A percentile compares a stretch with the other conserved stretches of the same genome.
phyloP scores from a whole-genome alignment of 768 basidiomycete species.

The Candolleomyces aberdarensis region DNA sequence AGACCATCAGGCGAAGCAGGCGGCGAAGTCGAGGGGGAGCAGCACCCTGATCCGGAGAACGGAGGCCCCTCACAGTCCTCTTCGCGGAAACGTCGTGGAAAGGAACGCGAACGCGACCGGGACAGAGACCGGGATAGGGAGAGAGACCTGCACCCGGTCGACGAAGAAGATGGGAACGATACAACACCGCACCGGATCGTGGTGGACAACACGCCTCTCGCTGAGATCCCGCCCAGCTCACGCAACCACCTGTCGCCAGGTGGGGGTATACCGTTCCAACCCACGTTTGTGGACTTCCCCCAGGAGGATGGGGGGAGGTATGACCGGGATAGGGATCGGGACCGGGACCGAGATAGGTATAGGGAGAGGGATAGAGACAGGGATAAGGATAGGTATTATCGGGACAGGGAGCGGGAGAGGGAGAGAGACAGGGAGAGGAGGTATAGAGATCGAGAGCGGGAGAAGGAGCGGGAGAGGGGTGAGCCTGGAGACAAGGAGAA shows the following conservation, averaged over 20 bases:
- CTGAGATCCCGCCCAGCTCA: background rate
- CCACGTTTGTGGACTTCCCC: background rate
- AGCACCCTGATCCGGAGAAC: too few relatives aligned
- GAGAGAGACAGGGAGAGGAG: background rate
- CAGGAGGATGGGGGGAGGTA: background rate
- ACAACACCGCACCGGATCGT: background rate
- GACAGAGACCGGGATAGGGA: background rate
- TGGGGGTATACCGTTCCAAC: background rate
- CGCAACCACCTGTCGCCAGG: background rate
- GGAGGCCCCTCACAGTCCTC: too few relatives aligned
- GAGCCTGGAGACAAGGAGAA: background rate
- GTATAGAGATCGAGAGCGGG: background rate
- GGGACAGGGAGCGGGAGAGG: background rate
- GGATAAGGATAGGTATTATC: background rate
- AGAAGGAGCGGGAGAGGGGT: background rate
- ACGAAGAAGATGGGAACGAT: background rate
- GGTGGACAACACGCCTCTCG: background rate
- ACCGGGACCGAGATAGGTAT: background rate
- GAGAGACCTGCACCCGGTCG: background rate
- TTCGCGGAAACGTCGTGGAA: too few relatives aligned
- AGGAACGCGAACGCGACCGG: background rate
- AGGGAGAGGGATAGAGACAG: background rate
- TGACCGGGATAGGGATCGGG: constrained; percentile 1
- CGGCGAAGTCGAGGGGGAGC: background rate
- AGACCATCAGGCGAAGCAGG: background rate